Base-by-base conservation (phyloP, 257 asterid species). In the Paulownia fortunei region DNA sequence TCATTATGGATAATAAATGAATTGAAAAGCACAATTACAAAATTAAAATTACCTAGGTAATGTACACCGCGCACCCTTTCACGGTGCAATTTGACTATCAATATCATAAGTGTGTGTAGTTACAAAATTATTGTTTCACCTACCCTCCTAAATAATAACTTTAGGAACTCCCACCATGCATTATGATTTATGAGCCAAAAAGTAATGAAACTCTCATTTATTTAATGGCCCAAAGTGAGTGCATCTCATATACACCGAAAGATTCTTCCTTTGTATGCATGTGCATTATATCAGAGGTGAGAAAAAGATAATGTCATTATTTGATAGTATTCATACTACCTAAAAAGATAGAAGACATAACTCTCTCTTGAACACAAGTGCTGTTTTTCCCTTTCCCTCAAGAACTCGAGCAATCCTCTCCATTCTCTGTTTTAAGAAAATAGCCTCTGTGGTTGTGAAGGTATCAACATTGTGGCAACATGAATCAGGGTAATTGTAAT, bases 321-420 rank as follows among this genome's bases (percentile, higher is more conserved):
- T 1, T 34, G 46, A 13, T 34, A 27, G 21, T 32, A n/a, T 32
- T 10, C 44, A 61, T 30, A 32, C 68, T 30, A 4, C 68, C 46
- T 61, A 61, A 30, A 30, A 30, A n/a, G 36, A 30, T 30, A 16
- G 42, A 30, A 59, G 42, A 32, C 24, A 32, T 15, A 61, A 13
- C 32, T 61, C 1, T 61, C 32, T 61, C 46, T 32, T 21, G 16
- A 30, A 30, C 15, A 32, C n/a, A n/a, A 61, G 24, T 61, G 68
- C 44, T n/a, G 7, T 19, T 62, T 60, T 62, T 62, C 32, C 69
- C 69, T 62, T 34, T 62, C 47, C 69, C 39, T 32, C 69, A 34
- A 62, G 69, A 62, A 34, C 69, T 62, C 19, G 69, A 62, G 46
- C 26, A 62, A 34, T 26, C 69, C 69, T 49, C 55, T 32, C 47